Evolutionary conservation across 2,329 filamentous ascomycete genomes (phyloP), one percentile per base, ranked within the genome.

Genomic region (Acrocalymma vagum): DNA sequence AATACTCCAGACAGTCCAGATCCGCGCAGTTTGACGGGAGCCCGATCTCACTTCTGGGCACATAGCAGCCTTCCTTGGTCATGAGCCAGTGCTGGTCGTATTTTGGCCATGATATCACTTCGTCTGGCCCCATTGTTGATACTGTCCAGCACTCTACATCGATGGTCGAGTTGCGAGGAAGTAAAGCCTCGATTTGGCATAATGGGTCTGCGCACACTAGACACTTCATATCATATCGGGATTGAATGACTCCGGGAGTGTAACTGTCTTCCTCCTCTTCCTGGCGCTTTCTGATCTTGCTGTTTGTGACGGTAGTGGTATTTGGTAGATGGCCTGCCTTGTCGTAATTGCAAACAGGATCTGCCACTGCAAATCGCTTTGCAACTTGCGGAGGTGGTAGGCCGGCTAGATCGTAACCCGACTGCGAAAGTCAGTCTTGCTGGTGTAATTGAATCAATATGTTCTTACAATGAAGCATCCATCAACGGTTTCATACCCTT

Each of bases 271-370:
- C n/a, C n/a, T n/a, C n/a, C n/a, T n/a, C n/a, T n/a, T n/a, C n/a
- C n/a, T n/a, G 29, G 29, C 16, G 13, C 8, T 7, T 14, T 14
- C 14, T 31, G 15, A 14, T 7, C 7, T 8, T 31, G 15, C 21
- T 31, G 29, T 21, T 17, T 7, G 7, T 16, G 6, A 9, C 6
- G 6, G 10, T 6, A 8, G 32, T 36, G 22, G 32, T 26, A 16
- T 36, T 36, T 4, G 32, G 32, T 7, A 36, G 5, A 7, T n/a
- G 32, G n/a, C 11, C 11, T 24, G 32, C 20, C 27, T 36, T 36
- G 3, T 36, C 32, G n/a, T 26, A n/a, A 16, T 36, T 23, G 22
- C 32, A 36, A 14, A 36, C 27, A 16, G 32, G 32, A 14, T 73
- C 72, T 27, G 53, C 64, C n/a, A n/a, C n/a, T n/a, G n/a, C n/a